Evolutionary conservation across 352 stramenopile species (phyloP).

Genomic region (Hyaloperonospora arabidopsidis): DNA sequence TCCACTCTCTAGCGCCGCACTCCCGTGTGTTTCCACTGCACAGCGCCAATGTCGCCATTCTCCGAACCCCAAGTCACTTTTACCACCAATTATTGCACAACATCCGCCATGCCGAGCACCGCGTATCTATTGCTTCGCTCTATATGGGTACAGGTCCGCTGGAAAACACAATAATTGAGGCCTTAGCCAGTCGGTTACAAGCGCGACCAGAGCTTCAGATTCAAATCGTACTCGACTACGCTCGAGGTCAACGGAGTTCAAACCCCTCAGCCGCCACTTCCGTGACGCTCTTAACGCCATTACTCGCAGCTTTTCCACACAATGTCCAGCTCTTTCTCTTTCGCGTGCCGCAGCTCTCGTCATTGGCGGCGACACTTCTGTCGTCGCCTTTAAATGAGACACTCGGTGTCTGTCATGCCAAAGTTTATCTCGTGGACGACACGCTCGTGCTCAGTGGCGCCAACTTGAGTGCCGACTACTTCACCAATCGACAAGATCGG

Average conservation of each 20-base stretch:
- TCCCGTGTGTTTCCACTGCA: slow-evolving; percentile 57
- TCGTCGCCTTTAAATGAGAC: slow-evolving; percentile 77
- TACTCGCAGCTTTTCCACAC: slow-evolving; percentile 40
- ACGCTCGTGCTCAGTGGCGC: slow-evolving; percentile 72
- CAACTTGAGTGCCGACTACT: slow-evolving; percentile 81
- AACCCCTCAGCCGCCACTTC: slow-evolving; percentile 38
- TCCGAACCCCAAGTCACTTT: slow-evolving; percentile 47
- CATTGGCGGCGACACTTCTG: slow-evolving; percentile 38
- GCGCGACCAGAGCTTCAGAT: slow-evolving; percentile 44
- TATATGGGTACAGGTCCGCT: slow-evolving; percentile 63
- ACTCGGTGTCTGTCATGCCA: slow-evolving; percentile 74
- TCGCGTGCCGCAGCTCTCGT: slow-evolving; percentile 63
- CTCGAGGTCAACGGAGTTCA: slow-evolving; percentile 41
- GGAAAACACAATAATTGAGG: slow-evolving; percentile 38
- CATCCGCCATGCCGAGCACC: slow-evolving; percentile 37
- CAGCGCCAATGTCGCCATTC: slow-evolving; percentile 40
- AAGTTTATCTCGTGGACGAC: slow-evolving; percentile 80
- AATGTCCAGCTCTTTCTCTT: slow-evolving; percentile 59
- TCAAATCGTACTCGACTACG: slow-evolving; percentile 64
- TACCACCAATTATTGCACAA: slow-evolving; percentile 58
- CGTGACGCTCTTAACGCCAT: slow-evolving; percentile 46
- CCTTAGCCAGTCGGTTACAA: slow-evolving; percentile 30
- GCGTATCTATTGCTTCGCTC: slow-evolving; percentile 59
- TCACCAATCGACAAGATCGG: slow-evolving; percentile 73
- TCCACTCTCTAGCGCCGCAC: slow-evolving; percentile 41